Evolutionary conservation across 2,329 filamentous ascomycete species (phyloP).

Genomic region (Podosphaera leucotricha): DNA sequence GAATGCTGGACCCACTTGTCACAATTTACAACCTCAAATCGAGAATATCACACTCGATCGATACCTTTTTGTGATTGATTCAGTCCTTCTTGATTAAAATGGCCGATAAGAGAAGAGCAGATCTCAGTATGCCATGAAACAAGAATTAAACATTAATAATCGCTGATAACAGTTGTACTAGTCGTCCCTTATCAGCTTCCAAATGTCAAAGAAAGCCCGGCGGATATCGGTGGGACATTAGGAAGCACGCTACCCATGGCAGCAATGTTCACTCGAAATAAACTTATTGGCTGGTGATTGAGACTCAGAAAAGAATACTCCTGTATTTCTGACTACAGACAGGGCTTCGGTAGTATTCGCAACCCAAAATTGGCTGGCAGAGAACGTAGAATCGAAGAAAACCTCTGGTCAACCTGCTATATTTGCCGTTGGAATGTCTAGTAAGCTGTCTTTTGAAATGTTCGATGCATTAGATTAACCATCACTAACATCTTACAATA

Average conservation of each 20-base stretch:
- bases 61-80: not conserved
- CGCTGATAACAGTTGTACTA: constrained; percentile 17
- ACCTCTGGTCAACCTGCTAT: constrained; percentile 43
- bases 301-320: constrained; percentile 1
- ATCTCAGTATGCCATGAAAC: constrained; percentile 36
- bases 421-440: constrained; percentile 57
- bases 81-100: not conserved
- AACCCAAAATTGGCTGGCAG: constrained; percentile 53
- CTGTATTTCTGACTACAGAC: constrained; percentile 1
- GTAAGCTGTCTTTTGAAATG: constrained; percentile 20
- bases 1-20: too few species aligned
- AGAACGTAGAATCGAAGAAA: constrained; percentile 43
- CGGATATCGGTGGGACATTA: constrained; percentile 48
- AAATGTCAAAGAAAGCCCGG: constrained; percentile 33
- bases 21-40: too few species aligned
- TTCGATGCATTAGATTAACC: not conserved
- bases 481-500: constrained; percentile 6
- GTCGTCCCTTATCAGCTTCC: constrained; percentile 78
- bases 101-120: constrained; percentile 44
- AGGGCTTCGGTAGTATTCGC: constrained; percentile 54
- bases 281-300: constrained; percentile 42
- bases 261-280: constrained; percentile 81
- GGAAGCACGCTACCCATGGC: constrained; percentile 80
- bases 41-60: not conserved
- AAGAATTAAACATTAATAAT: not conserved